phyloP scores from a whole-genome alignment of 768 basidiomycete species.

The Mycena rosella region DNA sequence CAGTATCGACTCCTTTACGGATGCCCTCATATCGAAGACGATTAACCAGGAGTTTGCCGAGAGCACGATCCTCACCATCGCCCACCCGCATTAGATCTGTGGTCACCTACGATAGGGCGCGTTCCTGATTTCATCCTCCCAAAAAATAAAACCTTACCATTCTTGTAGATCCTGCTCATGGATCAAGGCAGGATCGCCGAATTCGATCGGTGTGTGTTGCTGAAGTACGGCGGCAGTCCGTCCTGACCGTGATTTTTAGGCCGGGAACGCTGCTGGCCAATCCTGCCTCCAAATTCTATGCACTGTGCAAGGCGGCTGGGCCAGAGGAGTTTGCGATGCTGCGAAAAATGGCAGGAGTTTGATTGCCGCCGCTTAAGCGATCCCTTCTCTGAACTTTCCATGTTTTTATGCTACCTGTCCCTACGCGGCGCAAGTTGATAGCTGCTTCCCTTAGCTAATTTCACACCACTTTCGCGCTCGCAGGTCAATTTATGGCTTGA shows the following conservation, averaged over 20 bases:
- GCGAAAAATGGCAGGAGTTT: constrained; percentile 56
- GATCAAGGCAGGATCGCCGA: constrained; percentile 85
- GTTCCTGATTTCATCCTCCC: background rate
- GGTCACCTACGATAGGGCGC: constrained; percentile 84
- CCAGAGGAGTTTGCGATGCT: constrained; percentile 75
- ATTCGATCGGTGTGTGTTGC: constrained; percentile 62
- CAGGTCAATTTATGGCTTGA: too few species aligned
- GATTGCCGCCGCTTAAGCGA: too few species aligned
- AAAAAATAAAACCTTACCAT: background rate
- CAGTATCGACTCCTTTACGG: constrained; percentile 58
- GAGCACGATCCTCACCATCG: constrained; percentile 87
- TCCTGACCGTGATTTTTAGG: constrained; percentile 39
- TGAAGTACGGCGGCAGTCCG: background rate
- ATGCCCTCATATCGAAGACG: constrained; percentile 87
- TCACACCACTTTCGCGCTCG: too few species aligned
- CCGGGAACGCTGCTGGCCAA: constrained; percentile 55
- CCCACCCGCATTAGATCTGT: constrained; percentile 82
- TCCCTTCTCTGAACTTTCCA: too few species aligned
- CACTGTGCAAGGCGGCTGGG: constrained; percentile 72
- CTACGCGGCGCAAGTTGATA: too few species aligned
- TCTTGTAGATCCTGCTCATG: constrained; percentile 73
- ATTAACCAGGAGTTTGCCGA: constrained; percentile 85
- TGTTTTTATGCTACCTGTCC: too few species aligned
- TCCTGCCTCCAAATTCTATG: constrained; percentile 60
- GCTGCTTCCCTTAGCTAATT: too few species aligned